Conservation (phyloP, 345 rosid genomes). For the Acer saccharum region DNA sequence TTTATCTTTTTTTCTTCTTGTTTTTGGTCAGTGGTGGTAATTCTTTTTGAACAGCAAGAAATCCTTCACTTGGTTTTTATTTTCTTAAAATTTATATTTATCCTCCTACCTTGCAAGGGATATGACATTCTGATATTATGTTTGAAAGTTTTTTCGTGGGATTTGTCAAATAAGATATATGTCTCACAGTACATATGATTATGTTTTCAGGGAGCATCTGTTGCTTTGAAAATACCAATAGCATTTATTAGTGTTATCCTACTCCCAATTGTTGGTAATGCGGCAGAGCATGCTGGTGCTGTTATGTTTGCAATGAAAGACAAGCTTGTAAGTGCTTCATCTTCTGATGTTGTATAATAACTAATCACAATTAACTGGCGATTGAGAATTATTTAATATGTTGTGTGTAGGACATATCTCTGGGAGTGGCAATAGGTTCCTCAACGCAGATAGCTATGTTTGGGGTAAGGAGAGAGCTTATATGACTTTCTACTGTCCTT, state of each 20-base stretch:
- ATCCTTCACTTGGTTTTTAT: too few relatives aligned
- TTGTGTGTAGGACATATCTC: conserved; percentile 40
- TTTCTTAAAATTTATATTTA: too few relatives aligned
- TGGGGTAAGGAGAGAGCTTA: conserved; percentile 29
- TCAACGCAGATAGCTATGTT: conserved; percentile 61
- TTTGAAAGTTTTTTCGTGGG: not conserved
- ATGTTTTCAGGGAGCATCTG: conserved; percentile 46
- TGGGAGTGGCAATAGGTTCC: conserved; percentile 61
- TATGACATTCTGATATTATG: too few relatives aligned
- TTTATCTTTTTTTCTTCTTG: too few relatives aligned
- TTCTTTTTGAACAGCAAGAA: too few relatives aligned
- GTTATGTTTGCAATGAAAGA: conserved; percentile 57
- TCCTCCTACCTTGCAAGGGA: not conserved
- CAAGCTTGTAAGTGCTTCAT: conserved; percentile 47
- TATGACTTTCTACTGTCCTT: not conserved
- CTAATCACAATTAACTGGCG: not conserved
- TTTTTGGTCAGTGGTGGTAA: too few relatives aligned
- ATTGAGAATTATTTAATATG: not conserved
- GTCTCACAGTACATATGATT: not conserved
- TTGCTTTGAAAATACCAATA: conserved; percentile 40
- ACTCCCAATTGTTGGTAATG: conserved; percentile 58
- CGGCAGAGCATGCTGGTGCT: conserved; percentile 62
- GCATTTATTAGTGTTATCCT: conserved; percentile 55
- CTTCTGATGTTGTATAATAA: not conserved
- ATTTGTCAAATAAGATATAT: not conserved